Conservation (phyloP, 352 stramenopile species). For the Phytopythium sindhum region DNA sequence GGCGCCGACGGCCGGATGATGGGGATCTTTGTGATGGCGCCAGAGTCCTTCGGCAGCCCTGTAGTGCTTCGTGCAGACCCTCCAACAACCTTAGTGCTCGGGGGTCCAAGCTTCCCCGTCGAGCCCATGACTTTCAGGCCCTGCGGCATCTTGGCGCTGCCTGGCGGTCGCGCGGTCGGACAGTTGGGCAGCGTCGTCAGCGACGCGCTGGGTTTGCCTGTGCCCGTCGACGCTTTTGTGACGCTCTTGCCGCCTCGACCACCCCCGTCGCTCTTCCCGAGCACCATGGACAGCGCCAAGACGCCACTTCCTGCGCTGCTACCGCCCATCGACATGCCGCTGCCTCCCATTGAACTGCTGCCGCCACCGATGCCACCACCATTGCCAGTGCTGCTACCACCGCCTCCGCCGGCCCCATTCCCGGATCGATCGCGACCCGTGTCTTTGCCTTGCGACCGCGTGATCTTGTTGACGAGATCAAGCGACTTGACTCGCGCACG, state of each 20-base stretch:
- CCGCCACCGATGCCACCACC: constrained; percentile 12
- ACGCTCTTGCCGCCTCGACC: constrained; percentile 4
- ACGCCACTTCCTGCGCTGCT: constrained; percentile 19
- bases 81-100: constrained; percentile 30
- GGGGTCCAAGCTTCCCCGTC: constrained; percentile 39
- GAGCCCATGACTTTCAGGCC: constrained; percentile 49
- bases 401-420: constrained; percentile 6
- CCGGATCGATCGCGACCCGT: constrained; percentile 21
- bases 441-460: constrained; percentile 50
- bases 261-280: constrained; percentile 12
- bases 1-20: constrained; percentile 69
- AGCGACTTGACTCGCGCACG: constrained; percentile 79
- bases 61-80: constrained; percentile 33
- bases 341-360: constrained; percentile 7
- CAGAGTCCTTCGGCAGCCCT: constrained; percentile 40
- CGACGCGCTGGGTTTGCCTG: constrained; percentile 34
- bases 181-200: constrained; percentile 72
- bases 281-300: constrained; percentile 29
- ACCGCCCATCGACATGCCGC: constrained; percentile 19
- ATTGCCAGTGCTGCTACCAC: constrained; percentile 9
- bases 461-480: constrained; percentile 74
- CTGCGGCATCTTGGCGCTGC: constrained; percentile 48
- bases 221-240: constrained; percentile 34
- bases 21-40: constrained; percentile 64
- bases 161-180: constrained; percentile 29